phyloP scores from a whole-genome alignment of 148 eudicot genomes.

The Persicaria tinctoria region DNA sequence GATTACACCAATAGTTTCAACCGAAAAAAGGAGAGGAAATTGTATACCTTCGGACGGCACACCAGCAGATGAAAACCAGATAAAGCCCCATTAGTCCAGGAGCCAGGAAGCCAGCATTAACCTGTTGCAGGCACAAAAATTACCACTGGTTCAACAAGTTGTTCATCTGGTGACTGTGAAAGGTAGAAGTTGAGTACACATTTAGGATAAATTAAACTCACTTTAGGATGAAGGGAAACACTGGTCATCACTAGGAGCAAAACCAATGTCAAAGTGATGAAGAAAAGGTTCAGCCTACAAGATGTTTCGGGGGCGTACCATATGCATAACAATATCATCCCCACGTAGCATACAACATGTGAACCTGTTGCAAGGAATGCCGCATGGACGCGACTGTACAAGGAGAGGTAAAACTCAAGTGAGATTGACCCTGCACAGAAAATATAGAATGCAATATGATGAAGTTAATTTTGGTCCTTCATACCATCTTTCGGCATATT shows the following conservation, averaged over 20 bases:
- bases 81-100: slow-evolving; percentile 90
- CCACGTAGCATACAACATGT: slow-evolving; percentile 49
- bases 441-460: background rate
- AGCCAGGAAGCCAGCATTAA: slow-evolving; percentile 60
- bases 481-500: slow-evolving; percentile 64
- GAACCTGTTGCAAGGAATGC: slow-evolving; percentile 43
- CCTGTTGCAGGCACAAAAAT: slow-evolving; percentile 27
- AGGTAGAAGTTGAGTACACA: no score
- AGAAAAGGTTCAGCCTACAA: slow-evolving; percentile 64
- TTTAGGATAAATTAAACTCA: slow-evolving; percentile 18
- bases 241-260: slow-evolving; percentile 80
- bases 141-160: background rate
- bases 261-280: slow-evolving; percentile 68
- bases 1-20: no score
- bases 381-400: slow-evolving; percentile 51
- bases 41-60: slow-evolving; percentile 75
- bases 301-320: slow-evolving; percentile 78
- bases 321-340: slow-evolving; percentile 64
- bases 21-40: background rate
- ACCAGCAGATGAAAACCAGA: slow-evolving; percentile 84
- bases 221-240: slow-evolving; percentile 69
- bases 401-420: background rate
- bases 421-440: background rate
- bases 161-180: background rate
- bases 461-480: background rate